Evolutionary conservation across 2,329 filamentous ascomycete species (phyloP), one percentile per base, ranked within the genome.

Genomic region (Aspergillus nomiae): DNA sequence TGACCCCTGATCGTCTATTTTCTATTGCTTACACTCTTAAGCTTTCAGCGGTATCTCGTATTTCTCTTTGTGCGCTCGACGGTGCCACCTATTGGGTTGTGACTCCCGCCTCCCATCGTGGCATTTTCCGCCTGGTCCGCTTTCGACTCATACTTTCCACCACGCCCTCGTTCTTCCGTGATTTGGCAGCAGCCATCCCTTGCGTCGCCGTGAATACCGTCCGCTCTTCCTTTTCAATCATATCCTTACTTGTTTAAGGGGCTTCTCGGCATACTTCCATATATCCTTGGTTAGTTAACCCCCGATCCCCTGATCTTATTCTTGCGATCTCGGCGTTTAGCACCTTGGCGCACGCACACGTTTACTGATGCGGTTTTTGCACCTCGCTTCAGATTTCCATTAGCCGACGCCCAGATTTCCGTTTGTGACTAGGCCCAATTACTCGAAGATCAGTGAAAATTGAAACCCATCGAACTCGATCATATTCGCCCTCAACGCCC

Each of bases 31-130:
- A 69, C 65, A 59, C 56, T 56, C 41, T 14, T 28, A 60, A n/a
- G 51, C 61, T 59, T 57, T 53, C 62, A 69, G 64, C 59, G 61
- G 61, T 61, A 62, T 60, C 59, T 63, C 61, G 56, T 69, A 56
- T 64, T 59, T 51, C 14, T 58, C 59, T 60, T 62, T 63, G 62
- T 59, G 63, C 58, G 61, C 64, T 65, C 62, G 59, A 64, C 65
- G 50, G 58, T 58, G 50, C 63, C 59, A 58, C 64, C 61, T 65
- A 63, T 65, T 65, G 60, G 62, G 59, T 61, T 66, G 60, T 62
- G 58, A 59, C 61, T 64, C 64, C 65, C 67, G 64, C 63, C 65
- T 61, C 63, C 65, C 64, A 69, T 65, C 65, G 62, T 65, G 63
- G 65, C 61, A 64, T 66, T 69, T 64, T 34, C 61, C 64, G 53